A percentile compares a stretch with the other conserved stretches of the same genome.
Evolutionary conservation across 495 filamentous ascomycete species (phyloP).

Genomic region (Ascobolus immersus): DNA sequence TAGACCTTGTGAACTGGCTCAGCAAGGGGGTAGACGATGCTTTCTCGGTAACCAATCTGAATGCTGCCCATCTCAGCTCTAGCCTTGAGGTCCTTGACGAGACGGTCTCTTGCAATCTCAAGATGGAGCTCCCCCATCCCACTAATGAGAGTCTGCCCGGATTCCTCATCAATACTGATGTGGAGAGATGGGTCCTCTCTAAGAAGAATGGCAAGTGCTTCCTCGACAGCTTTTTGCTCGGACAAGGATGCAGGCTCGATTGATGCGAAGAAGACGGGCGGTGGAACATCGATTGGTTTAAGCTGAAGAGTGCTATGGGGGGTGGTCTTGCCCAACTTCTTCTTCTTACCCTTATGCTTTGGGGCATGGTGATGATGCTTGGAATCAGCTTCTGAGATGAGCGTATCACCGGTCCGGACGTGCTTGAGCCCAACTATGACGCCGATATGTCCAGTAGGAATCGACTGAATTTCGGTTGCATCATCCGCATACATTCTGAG

Average conservation of each 20-base stretch:
- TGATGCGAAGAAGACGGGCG: slow-evolving; percentile 84
- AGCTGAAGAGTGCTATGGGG: slow-evolving; percentile 54
- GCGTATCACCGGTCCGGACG: slow-evolving; percentile 76
- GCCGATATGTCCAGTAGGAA: slow-evolving; percentile 78
- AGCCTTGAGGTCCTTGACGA: slow-evolving; percentile 68
- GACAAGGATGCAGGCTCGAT: slow-evolving; percentile 60
- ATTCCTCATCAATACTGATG: slow-evolving; percentile 62
- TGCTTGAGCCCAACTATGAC: slow-evolving; percentile 77
- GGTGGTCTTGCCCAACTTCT: slow-evolving; percentile 27
- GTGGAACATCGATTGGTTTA: slow-evolving; percentile 67
- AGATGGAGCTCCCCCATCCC: slow-evolving; percentile 98
- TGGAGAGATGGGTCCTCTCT: slow-evolving; percentile 90
- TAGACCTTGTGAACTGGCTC: slow-evolving; percentile 32
- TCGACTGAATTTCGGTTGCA: slow-evolving; percentile 54
- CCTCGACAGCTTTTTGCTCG: slow-evolving; percentile 51
- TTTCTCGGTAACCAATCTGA: slow-evolving; percentile 84
- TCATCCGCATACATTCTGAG: slow-evolving; percentile 83
- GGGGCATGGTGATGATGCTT: slow-evolving; percentile 1
- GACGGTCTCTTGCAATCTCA: slow-evolving; percentile 71
- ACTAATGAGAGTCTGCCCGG: slow-evolving; percentile 71
- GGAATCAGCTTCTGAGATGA: slow-evolving; percentile 28
- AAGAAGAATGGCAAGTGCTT: slow-evolving; percentile 48
- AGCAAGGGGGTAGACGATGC: slow-evolving; percentile 27
- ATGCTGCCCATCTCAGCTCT: slow-evolving; percentile 81
- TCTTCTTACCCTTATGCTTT: slow-evolving; percentile 2